Base-by-base conservation (phyloP, 2,329 filamentous ascomycete genomes). In the Beauveria scarabaeidicola region DNA sequence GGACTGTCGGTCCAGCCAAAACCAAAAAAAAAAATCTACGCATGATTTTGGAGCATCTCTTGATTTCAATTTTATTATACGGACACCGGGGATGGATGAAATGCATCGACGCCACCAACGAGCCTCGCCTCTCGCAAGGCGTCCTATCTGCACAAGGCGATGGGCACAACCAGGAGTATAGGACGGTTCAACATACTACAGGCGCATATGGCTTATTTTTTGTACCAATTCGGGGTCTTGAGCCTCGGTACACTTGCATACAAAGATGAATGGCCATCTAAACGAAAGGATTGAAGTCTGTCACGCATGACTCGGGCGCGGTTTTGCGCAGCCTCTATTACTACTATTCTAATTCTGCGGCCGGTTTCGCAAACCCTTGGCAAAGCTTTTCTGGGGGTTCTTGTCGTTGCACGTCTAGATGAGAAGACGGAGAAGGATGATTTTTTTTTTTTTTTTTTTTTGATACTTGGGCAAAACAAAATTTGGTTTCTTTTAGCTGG, bases 121-220 rank as follows among this genome's bases (percentile, higher is more conserved):
- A 43, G 52, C 15, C 23, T 43, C 23, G 19, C 52, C 23, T 43
- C 38, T 10, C 11, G 13, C 5, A 40, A 13, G 19, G 44, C 21
- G 25, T 19, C 43, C 38, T 47, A 21, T 50, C 15, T 38, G 15
- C 15, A 19, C 44, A 40, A 55, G 3, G 44, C 54, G 21, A 48
- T 17, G 54, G 29, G 54, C 25, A 48, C 54, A 55, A 32, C 27
- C 27, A 25, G 52, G 52, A 55, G 38, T 25, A 46, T 55, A 15
- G 40, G 41, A 55, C 19, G 52, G 40, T 36, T 55, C 25, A 46
- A 43, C 13, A 41, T 27, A 44, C n/a, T 21, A 21, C 29, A 10
- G 27, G 52, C 52, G 52, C 23, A 55, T 41, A 53, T 46, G 10
- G 13, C 40, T 55, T 55, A 11, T 55, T 55, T 36, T 55, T 55